These are phyloP conservation scores for Aspergillus persii DNA, from an alignment of 2,329 filamentous ascomycete genomes.

Conservation along the genomic window DNA sequence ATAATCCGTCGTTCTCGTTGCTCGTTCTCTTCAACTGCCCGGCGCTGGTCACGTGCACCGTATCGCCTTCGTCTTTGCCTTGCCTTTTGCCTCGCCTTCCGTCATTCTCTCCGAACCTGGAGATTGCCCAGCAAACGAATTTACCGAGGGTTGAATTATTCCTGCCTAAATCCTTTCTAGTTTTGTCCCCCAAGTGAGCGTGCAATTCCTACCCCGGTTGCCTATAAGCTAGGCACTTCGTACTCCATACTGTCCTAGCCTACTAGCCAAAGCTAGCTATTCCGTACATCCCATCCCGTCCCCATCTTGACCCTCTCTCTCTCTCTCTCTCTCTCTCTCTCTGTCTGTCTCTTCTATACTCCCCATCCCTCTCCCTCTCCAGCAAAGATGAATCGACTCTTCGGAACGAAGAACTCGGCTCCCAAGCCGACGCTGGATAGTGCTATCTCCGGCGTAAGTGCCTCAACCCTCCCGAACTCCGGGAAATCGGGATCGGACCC, in stretches of 20 bases:
- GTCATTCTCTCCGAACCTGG: no score
- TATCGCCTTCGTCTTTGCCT: no score
- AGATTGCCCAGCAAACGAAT: no score
- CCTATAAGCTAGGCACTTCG: not conserved
- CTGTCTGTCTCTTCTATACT: no score
- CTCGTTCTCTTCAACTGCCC: not conserved
- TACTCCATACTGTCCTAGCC: not conserved
- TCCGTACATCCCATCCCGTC: not conserved
- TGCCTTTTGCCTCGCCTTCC: no score
- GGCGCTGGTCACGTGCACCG: not conserved
- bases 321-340: not conserved
- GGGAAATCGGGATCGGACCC: not conserved
- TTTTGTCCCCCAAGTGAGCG: no score
- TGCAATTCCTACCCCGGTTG: not conserved
- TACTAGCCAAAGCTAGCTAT: not conserved
- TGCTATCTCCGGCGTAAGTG: constrained; percentile 73
- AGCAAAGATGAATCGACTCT: constrained; percentile 84
- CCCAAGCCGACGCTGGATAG: constrained; percentile 85
- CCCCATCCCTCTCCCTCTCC: not conserved
- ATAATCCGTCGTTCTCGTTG: no score
- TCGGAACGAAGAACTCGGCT: constrained; percentile 79
- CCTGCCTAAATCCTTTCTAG: no score
- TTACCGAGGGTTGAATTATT: no score
- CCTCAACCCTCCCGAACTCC: constrained; percentile 12
- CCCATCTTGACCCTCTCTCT: not conserved